Percentiles rank a stretch among this genome's conserved stretches.
phyloP scores from a whole-genome alignment of 768 basidiomycete genomes.

The Amanita rubescens region DNA sequence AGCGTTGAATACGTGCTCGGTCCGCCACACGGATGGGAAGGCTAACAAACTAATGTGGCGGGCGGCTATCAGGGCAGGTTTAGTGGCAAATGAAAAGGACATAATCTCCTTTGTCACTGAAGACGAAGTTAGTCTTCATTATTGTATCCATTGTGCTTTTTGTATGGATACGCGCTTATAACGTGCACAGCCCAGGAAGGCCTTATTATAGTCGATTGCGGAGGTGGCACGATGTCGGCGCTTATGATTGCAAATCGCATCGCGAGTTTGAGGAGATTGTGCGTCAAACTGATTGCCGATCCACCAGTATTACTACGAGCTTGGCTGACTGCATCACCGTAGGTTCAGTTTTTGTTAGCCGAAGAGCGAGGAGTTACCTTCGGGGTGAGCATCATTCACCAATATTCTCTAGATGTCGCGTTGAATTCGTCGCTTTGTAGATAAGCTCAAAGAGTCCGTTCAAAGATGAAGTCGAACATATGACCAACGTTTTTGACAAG shows the following conservation, averaged over 20 bases:
- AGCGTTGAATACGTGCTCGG: slow-evolving; percentile 35
- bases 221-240: background rate
- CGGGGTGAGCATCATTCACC: slow-evolving; percentile 19
- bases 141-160: slow-evolving; percentile 22
- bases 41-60: slow-evolving; percentile 38
- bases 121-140: slow-evolving; percentile 50
- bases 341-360: slow-evolving; percentile 45
- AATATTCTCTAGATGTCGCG: background rate
- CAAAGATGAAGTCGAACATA: slow-evolving; percentile 6
- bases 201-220: background rate
- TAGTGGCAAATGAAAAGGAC: slow-evolving; percentile 27
- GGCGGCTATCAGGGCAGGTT: slow-evolving; percentile 38
- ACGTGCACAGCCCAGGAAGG: background rate
- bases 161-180: background rate
- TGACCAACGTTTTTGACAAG: slow-evolving; percentile 23
- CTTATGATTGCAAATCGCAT: background rate
- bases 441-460: slow-evolving; percentile 21
- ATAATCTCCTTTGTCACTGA: slow-evolving; percentile 45
- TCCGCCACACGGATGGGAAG: slow-evolving; percentile 53
- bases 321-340: slow-evolving; percentile 12
- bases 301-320: too few species aligned
- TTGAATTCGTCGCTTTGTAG: background rate
- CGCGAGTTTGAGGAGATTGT: background rate
- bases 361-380: slow-evolving; percentile 32
- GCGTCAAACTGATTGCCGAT: slow-evolving; percentile 5